Evolutionary conservation across 306 rosid genomes (phyloP).

Genomic region (Sicyos baderoa): DNA sequence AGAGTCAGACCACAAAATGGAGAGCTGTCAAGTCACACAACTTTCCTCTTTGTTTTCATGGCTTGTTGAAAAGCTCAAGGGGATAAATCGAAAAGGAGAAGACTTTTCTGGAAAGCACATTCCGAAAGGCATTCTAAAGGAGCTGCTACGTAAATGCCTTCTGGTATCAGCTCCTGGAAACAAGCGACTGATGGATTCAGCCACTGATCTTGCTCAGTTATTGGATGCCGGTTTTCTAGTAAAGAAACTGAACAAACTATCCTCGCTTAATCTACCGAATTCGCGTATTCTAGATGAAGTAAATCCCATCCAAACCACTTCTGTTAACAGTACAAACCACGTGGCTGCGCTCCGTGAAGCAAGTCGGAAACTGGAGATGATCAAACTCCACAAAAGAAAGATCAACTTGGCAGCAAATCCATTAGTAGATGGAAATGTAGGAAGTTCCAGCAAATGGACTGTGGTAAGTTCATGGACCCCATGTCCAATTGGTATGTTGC

Average conservation of each 20-base stretch:
- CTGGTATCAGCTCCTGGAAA: slow-evolving; percentile 44
- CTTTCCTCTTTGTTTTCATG: slow-evolving; percentile 67
- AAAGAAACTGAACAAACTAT: slow-evolving; percentile 44
- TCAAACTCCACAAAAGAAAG: slow-evolving; percentile 40
- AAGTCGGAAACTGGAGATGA: slow-evolving; percentile 45
- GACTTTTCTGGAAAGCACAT: slow-evolving; percentile 29
- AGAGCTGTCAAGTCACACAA: slow-evolving; percentile 28
- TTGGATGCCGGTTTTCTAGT: slow-evolving; percentile 38
- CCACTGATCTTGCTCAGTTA: slow-evolving; percentile 41
- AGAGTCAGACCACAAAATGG: slow-evolving; percentile 28
- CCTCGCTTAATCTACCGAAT: slow-evolving; percentile 33
- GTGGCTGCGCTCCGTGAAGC: slow-evolving; percentile 49
- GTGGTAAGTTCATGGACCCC: slow-evolving; percentile 65
- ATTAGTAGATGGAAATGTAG: slow-evolving; percentile 24
- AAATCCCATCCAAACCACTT: slow-evolving; percentile 22
- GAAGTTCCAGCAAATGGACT: slow-evolving; percentile 44
- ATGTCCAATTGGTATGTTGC: slow-evolving; percentile 92
- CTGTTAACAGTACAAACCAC: slow-evolving; percentile 28
- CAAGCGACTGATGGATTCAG: slow-evolving; percentile 54
- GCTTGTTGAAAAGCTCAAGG: slow-evolving; percentile 49
- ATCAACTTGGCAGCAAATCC: slow-evolving; percentile 20
- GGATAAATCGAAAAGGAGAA: slow-evolving; percentile 19
- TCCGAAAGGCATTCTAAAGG: slow-evolving; percentile 41
- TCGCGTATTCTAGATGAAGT: slow-evolving; percentile 25
- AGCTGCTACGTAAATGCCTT: slow-evolving; percentile 59